Conservation (phyloP, 768 basidiomycete genomes). For the Suillus subalutaceus region DNA sequence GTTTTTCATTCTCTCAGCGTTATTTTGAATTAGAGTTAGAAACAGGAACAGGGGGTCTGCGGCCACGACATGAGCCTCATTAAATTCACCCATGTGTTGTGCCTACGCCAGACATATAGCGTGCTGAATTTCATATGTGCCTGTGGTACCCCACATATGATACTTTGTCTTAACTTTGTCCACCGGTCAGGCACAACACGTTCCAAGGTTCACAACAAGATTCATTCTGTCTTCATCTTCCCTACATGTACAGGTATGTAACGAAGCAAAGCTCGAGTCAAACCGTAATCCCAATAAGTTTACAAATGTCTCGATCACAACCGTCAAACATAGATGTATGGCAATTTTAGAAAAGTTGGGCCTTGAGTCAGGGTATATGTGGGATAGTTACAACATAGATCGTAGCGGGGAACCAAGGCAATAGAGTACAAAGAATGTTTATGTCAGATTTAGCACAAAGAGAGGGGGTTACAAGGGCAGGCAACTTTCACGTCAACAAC, state of each 20-base stretch:
- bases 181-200: background rate
- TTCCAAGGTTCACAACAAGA: background rate
- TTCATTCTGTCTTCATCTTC: background rate
- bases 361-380: background rate
- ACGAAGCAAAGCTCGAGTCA: background rate
- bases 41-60: background rate
- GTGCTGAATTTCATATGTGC: background rate
- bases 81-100: background rate
- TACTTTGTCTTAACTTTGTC: background rate
- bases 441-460: background rate
- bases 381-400: background rate
- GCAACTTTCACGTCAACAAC: constrained; percentile 24
- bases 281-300: background rate
- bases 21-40: background rate
- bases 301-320: background rate
- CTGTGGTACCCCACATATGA: background rate
- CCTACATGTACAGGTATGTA: background rate
- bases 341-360: background rate
- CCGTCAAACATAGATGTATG: background rate
- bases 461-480: background rate
- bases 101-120: background rate
- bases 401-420: background rate
- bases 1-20: background rate
- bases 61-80: background rate
- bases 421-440: background rate